These are phyloP conservation scores for Fusarium tuaranense DNA, from an alignment of 2,329 filamentous ascomycete genomes.

Conservation along the genomic window DNA sequence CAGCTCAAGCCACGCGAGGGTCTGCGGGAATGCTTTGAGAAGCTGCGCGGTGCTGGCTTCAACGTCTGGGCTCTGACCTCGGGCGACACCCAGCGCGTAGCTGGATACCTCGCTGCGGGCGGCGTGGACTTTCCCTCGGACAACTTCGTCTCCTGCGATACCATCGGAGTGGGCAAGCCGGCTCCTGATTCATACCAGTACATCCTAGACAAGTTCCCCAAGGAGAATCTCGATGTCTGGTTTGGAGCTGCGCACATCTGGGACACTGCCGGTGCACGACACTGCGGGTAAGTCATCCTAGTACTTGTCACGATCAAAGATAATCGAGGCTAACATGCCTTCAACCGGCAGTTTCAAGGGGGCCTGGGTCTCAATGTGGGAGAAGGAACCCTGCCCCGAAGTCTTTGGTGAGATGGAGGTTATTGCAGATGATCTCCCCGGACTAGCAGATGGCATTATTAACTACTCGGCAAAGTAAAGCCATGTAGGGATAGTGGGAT, in stretches of 20 bases:
- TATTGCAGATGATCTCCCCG: constrained; percentile 23
- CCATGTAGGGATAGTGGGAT: neutral
- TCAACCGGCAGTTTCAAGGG: constrained; percentile 20
- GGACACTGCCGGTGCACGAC: constrained; percentile 34
- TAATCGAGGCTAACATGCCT: constrained; percentile 7
- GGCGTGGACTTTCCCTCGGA: constrained; percentile 30
- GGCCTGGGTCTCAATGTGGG: constrained; percentile 30
- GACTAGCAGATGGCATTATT: constrained; percentile 37
- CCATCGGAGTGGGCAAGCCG: constrained; percentile 32
- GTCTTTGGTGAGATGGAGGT: constrained; percentile 41
- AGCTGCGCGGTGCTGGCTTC: constrained; percentile 29
- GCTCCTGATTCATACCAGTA: constrained; percentile 36
- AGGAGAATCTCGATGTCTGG: constrained; percentile 30
- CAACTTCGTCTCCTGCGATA: constrained; percentile 33
- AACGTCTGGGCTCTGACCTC: constrained; percentile 32
- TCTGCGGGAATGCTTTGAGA: constrained; percentile 27
- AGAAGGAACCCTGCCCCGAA: constrained; percentile 31
- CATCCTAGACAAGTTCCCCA: constrained; percentile 24
- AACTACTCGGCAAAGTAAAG: neutral
- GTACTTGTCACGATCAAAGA: neutral
- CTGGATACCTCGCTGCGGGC: constrained; percentile 31
- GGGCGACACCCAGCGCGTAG: constrained; percentile 27
- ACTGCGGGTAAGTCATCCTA: constrained; percentile 21
- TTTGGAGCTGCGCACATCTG: constrained; percentile 38
- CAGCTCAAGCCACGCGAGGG: constrained; percentile 14